Percentiles rank a stretch among this genome's conserved stretches.
Evolutionary conservation across 768 basidiomycete species (phyloP).

Genomic region (Boletus vermiculosoides): DNA sequence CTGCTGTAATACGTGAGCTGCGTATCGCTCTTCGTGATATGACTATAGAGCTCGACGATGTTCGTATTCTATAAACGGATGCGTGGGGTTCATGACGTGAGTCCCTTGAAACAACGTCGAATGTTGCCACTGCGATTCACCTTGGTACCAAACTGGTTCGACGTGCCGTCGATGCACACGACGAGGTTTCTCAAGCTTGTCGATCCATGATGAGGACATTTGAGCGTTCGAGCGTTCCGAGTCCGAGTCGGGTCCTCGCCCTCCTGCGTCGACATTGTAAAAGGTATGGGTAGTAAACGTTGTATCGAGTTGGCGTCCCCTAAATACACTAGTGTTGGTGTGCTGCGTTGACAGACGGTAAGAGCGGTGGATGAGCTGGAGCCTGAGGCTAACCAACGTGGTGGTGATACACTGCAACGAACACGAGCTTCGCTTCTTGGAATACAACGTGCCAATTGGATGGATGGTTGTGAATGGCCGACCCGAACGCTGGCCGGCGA

Average conservation of each 20-base stretch:
- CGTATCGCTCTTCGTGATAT: conserved; percentile 32
- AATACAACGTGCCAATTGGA: conserved; percentile 12
- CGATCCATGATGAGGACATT: conserved; percentile 1
- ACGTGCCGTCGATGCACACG: conserved; percentile 42
- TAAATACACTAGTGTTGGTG: neutral
- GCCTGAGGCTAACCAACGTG: neutral
- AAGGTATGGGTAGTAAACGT: neutral
- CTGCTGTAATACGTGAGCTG: conserved; percentile 44
- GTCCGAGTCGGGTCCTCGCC: neutral
- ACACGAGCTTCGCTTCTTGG: conserved; percentile 9
- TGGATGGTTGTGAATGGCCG: neutral
- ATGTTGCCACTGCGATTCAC: conserved; percentile 15
- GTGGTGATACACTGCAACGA: neutral
- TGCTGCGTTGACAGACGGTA: neutral
- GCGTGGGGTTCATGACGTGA: neutral
- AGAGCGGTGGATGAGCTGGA: neutral
- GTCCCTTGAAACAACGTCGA: neutral
- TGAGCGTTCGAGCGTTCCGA: neutral
- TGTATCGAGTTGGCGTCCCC: neutral
- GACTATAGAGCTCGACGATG: conserved; percentile 40
- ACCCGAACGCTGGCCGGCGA: neutral
- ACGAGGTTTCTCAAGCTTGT: conserved; percentile 19
- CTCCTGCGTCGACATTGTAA: conserved; percentile 8
- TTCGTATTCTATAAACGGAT: conserved; percentile 37
- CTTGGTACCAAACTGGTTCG: conserved; percentile 38